These are phyloP conservation scores for Boletus speciosus DNA, from an alignment of 768 basidiomycete genomes.

Conservation along the genomic window DNA sequence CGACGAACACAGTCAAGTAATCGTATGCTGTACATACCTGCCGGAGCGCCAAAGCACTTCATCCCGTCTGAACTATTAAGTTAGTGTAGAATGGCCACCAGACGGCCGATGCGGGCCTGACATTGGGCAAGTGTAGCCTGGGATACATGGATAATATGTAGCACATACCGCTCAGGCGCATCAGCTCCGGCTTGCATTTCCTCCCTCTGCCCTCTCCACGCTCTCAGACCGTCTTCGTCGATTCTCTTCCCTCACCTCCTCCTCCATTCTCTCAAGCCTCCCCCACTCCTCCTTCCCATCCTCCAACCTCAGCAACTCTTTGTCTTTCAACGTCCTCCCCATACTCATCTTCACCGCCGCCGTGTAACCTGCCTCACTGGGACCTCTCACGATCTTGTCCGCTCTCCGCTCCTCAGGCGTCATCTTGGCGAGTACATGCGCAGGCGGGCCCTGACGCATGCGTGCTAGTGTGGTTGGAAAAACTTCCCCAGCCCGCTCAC, in stretches of 20 bases:
- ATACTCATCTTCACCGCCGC: slow-evolving; percentile 57
- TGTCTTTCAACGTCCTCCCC: slow-evolving; percentile 46
- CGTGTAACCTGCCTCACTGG: slow-evolving; percentile 69
- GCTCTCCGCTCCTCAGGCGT: slow-evolving; percentile 40
- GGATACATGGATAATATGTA: background rate
- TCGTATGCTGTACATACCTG: too few relatives aligned
- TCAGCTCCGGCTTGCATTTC: background rate
- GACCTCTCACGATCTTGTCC: slow-evolving; percentile 49
- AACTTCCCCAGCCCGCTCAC: slow-evolving; percentile 65
- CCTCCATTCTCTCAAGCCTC: slow-evolving; percentile 26
- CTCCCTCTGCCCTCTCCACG: background rate
- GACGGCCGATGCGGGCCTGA: background rate
- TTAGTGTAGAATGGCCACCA: too few relatives aligned
- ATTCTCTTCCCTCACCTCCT: slow-evolving; percentile 32
- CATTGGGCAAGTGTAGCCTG: background rate
- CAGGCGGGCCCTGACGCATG: slow-evolving; percentile 56
- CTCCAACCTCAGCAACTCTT: slow-evolving; percentile 35
- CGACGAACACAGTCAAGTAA: too few relatives aligned
- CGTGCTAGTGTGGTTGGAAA: slow-evolving; percentile 45
- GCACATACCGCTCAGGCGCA: slow-evolving; percentile 3
- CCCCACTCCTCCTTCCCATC: slow-evolving; percentile 26
- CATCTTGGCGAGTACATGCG: slow-evolving; percentile 55
- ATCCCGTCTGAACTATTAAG: background rate
- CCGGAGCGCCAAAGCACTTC: too few relatives aligned
- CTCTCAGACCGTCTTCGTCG: slow-evolving; percentile 8